Conservation (phyloP, 345 rosid genomes). For the Bruguiera gymnorhiza region DNA sequence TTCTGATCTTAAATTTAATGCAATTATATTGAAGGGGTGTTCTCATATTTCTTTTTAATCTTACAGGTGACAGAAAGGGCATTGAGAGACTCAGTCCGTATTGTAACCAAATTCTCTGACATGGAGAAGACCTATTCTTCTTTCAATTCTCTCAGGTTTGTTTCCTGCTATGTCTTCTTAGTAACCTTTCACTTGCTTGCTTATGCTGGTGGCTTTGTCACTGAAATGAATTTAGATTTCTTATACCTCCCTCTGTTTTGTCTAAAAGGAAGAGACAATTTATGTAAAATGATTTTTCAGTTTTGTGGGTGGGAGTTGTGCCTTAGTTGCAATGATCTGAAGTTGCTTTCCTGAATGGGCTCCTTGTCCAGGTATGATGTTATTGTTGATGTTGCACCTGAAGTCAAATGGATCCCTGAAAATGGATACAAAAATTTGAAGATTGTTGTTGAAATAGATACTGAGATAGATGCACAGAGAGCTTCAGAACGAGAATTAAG, state of each 20-base stretch:
- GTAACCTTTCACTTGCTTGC: background rate
- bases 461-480: slow-evolving; percentile 63
- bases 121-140: slow-evolving; percentile 70
- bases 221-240: background rate
- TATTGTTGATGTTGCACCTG: slow-evolving; percentile 84
- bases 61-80: slow-evolving; percentile 79
- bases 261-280: background rate
- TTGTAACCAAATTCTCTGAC: slow-evolving; percentile 68
- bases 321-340: background rate
- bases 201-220: slow-evolving; percentile 5
- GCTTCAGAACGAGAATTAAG: slow-evolving; percentile 74
- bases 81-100: slow-evolving; percentile 78
- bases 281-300: background rate
- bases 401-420: slow-evolving; percentile 78
- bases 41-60: background rate
- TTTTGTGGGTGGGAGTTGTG: background rate
- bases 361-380: slow-evolving; percentile 67
- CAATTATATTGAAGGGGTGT: background rate
- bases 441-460: slow-evolving; percentile 83
- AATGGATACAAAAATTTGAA: slow-evolving; percentile 78
- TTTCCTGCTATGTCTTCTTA: slow-evolving; percentile 6
- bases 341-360: slow-evolving; percentile 12
- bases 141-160: slow-evolving; percentile 58
- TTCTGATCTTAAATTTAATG: background rate
- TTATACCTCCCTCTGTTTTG: background rate